A percentile compares a stretch with the other conserved stretches of the same genome.
phyloP scores from a whole-genome alignment of 192 early-diverging fungal genomes.

The Gigaspora rosea region DNA sequence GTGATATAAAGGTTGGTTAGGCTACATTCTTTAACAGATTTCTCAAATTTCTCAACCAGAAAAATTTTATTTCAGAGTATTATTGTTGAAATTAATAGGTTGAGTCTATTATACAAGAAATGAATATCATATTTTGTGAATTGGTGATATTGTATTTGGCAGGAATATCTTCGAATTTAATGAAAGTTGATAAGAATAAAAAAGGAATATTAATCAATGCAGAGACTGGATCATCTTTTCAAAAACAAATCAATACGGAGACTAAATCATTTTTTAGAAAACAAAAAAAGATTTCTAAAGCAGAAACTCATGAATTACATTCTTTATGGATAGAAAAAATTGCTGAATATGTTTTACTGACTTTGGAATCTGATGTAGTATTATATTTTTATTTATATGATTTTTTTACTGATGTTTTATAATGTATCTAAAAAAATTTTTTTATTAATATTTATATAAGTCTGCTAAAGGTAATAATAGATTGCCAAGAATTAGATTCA shows the following conservation, averaged over 20 bases:
- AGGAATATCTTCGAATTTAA: slow-evolving; percentile 25
- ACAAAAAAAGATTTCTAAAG: slow-evolving; percentile 29
- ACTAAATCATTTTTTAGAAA: slow-evolving; percentile 2
- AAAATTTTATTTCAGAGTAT: background rate
- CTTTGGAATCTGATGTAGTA: slow-evolving; percentile 50
- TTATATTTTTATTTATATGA: background rate
- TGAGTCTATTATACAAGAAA: slow-evolving; percentile 56
- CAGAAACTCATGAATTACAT: slow-evolving; percentile 31
- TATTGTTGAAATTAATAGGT: slow-evolving; percentile 42
- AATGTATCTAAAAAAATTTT: background rate
- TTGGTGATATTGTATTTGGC: slow-evolving; percentile 60
- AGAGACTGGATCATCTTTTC: background rate
- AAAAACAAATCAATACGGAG: slow-evolving; percentile 1
- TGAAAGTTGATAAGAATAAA: slow-evolving; percentile 25
- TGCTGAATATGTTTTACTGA: slow-evolving; percentile 56
- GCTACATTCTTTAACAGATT: background rate
- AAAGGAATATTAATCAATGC: too few relatives aligned
- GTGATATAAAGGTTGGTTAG: background rate
- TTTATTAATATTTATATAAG: background rate
- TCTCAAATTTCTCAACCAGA: slow-evolving; percentile 7
- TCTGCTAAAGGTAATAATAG: background rate
- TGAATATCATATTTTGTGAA: slow-evolving; percentile 74
- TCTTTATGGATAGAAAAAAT: slow-evolving; percentile 52
- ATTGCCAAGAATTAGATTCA: slow-evolving; percentile 29
- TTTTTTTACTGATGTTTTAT: background rate